Conservation (phyloP, 2,329 filamentous ascomycete genomes). For the Hirsutella thompsonii region DNA sequence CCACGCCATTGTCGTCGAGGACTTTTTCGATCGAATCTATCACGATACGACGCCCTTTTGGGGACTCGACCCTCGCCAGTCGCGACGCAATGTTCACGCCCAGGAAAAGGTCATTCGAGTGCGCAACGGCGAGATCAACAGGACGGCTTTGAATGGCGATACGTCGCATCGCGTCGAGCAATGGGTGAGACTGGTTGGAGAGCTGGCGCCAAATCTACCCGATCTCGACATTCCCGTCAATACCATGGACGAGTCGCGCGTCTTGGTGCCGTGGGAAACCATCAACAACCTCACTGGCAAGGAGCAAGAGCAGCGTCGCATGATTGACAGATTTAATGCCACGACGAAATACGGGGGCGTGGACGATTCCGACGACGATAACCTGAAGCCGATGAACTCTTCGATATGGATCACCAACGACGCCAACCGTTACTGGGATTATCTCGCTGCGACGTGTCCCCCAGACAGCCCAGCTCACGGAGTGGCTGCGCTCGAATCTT, state of each 20-base stretch:
- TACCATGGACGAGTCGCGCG: conserved; percentile 47
- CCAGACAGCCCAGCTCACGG: conserved; percentile 36
- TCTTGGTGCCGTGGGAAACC: conserved; percentile 45
- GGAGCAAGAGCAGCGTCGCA: conserved; percentile 29
- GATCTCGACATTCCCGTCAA: conserved; percentile 58
- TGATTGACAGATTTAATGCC: conserved; percentile 28
- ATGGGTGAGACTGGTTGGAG: conserved; percentile 35
- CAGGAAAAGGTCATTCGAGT: conserved; percentile 35
- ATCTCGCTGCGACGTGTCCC: conserved; percentile 41
- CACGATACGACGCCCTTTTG: conserved; percentile 49
- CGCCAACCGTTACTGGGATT: conserved; percentile 42
- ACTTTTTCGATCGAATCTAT: conserved; percentile 53
- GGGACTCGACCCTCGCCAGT: conserved; percentile 33
- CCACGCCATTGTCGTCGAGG: conserved; percentile 43
- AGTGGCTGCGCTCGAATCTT: conserved; percentile 17
- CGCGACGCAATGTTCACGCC: conserved; percentile 23
- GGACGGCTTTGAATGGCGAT: conserved; percentile 23
- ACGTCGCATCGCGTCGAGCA: conserved; percentile 13
- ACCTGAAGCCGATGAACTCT: conserved; percentile 23
- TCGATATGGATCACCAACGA: conserved; percentile 29
- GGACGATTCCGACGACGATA: conserved; percentile 17
- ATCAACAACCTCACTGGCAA: conserved; percentile 35
- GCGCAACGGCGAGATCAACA: conserved; percentile 27
- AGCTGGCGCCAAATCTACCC: conserved; percentile 40
- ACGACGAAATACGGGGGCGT: conserved; percentile 30